phyloP scores from a whole-genome alignment of 1,139 yeast species.

The Scheffersomyces cryptocercus region DNA sequence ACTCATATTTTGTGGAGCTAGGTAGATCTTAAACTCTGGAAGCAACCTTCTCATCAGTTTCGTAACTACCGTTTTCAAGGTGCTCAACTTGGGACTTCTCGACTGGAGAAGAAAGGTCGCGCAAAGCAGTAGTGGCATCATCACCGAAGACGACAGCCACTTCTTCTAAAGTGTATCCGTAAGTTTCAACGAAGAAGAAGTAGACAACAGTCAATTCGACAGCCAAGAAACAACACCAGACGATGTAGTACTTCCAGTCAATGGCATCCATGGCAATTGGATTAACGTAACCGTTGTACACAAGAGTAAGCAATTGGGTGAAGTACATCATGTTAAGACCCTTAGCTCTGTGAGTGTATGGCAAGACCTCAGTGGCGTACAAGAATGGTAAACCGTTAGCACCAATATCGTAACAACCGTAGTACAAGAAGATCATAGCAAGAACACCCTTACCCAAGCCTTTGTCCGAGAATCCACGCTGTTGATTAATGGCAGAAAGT shows the following conservation, averaged over 20 bases:
- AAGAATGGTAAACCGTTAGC: slow-evolving; percentile 42
- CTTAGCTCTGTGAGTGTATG: slow-evolving; percentile 46
- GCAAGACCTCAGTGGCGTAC: slow-evolving; percentile 45
- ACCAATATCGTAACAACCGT: slow-evolving; percentile 37
- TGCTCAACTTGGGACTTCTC: neutral
- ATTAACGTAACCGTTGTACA: slow-evolving; percentile 51
- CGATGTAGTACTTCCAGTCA: slow-evolving; percentile 62
- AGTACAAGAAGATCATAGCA: slow-evolving; percentile 48
- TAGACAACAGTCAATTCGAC: slow-evolving; percentile 38
- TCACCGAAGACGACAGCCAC: slow-evolving; percentile 52
- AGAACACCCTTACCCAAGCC: slow-evolving; percentile 43
- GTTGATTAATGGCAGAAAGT: slow-evolving; percentile 38
- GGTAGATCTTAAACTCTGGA: neutral
- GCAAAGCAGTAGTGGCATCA: slow-evolving; percentile 15
- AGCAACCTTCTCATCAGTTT: neutral
- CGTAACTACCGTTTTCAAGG: neutral
- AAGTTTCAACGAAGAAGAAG: slow-evolving; percentile 51
- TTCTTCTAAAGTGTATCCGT: slow-evolving; percentile 56
- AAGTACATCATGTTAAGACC: slow-evolving; percentile 33
- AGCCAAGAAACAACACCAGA: slow-evolving; percentile 42
- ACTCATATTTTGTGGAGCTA: neutral
- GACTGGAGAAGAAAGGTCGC: slow-evolving; percentile 1
- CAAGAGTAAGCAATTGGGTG: neutral
- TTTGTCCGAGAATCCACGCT: slow-evolving; percentile 33
- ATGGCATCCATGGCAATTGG: slow-evolving; percentile 62